Conservation (phyloP, 2,329 filamentous ascomycete genomes). For the Delphinella strobiligena region DNA sequence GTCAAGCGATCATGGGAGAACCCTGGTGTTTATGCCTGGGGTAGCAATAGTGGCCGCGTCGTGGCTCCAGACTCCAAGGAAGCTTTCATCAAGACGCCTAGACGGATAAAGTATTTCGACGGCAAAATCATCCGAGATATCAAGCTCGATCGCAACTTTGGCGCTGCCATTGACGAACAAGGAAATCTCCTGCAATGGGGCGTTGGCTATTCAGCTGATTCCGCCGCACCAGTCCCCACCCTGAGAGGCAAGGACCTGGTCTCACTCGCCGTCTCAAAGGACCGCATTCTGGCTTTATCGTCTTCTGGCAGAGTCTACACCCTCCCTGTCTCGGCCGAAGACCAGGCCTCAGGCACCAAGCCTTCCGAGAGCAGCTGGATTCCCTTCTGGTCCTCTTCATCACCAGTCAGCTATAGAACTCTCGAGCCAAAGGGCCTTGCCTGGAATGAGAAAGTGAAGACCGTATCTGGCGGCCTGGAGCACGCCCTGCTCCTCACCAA, state of each 20-base stretch:
- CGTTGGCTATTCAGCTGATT: slow-evolving; percentile 54
- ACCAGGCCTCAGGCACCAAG: slow-evolving; percentile 56
- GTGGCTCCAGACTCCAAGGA: slow-evolving; percentile 75
- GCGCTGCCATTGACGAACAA: slow-evolving; percentile 74
- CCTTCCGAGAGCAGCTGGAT: slow-evolving; percentile 56
- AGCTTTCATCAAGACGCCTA: slow-evolving; percentile 63
- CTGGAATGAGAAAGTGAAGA: slow-evolving; percentile 60
- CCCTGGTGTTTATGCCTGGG: slow-evolving; percentile 90
- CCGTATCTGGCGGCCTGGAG: slow-evolving; percentile 68
- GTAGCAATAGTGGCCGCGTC: slow-evolving; percentile 74
- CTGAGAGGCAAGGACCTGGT: slow-evolving; percentile 69
- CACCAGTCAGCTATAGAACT: slow-evolving; percentile 57
- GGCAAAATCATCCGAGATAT: slow-evolving; percentile 73
- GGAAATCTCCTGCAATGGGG: slow-evolving; percentile 93
- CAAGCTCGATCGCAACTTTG: slow-evolving; percentile 71
- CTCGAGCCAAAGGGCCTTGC: slow-evolving; percentile 53
- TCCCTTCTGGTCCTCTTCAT: slow-evolving; percentile 54
- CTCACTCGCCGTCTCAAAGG: slow-evolving; percentile 64
- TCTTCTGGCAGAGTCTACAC: slow-evolving; percentile 72
- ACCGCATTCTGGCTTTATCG: slow-evolving; percentile 71
- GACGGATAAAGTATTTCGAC: slow-evolving; percentile 71
- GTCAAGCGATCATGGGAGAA: slow-evolving; percentile 70
- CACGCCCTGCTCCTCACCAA: slow-evolving; percentile 79
- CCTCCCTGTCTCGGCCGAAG: slow-evolving; percentile 60
- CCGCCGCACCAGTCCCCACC: slow-evolving; percentile 55